phyloP scores from a whole-genome alignment of 805 yeast genomes.

The Candida xyloterini region DNA sequence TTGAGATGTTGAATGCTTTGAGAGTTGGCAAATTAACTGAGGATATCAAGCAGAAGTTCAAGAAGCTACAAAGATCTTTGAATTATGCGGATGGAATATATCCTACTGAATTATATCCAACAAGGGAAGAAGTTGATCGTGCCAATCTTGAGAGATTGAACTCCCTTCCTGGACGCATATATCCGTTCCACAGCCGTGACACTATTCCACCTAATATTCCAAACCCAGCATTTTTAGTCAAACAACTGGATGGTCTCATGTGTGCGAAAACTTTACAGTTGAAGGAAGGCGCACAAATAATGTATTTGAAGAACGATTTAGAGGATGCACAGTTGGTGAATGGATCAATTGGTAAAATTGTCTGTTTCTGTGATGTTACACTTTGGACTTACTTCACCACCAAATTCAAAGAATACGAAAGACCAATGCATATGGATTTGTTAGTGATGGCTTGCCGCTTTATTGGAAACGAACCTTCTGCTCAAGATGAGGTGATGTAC shows the following conservation, averaged over 20 bases:
- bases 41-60: conserved; percentile 47
- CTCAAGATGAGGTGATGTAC: conserved; percentile 19
- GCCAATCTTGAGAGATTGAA: conserved; percentile 61
- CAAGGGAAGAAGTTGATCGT: conserved; percentile 76
- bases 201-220: conserved; percentile 15
- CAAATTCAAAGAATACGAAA: conserved; percentile 26
- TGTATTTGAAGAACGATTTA: conserved; percentile 73
- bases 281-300: conserved; percentile 89
- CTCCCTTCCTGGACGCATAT: conserved; percentile 45
- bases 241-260: conserved; percentile 48
- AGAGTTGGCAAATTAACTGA: conserved; percentile 65
- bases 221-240: conserved; percentile 11
- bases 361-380: conserved; percentile 44
- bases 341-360: conserved; percentile 82
- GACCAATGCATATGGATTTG: conserved; percentile 15
- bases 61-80: conserved; percentile 54
- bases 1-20: conserved; percentile 75
- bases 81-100: conserved; percentile 67
- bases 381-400: conserved; percentile 27
- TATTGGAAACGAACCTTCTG: conserved; percentile 13
- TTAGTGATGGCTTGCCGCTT: conserved; percentile 16
- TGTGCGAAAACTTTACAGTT: conserved; percentile 62
- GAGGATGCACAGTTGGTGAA: conserved; percentile 75
- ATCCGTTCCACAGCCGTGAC: conserved; percentile 47
- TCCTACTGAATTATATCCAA: conserved; percentile 88